Base-by-base conservation (phyloP, 352 stramenopile species). In the Phytopythium oedochilum region DNA sequence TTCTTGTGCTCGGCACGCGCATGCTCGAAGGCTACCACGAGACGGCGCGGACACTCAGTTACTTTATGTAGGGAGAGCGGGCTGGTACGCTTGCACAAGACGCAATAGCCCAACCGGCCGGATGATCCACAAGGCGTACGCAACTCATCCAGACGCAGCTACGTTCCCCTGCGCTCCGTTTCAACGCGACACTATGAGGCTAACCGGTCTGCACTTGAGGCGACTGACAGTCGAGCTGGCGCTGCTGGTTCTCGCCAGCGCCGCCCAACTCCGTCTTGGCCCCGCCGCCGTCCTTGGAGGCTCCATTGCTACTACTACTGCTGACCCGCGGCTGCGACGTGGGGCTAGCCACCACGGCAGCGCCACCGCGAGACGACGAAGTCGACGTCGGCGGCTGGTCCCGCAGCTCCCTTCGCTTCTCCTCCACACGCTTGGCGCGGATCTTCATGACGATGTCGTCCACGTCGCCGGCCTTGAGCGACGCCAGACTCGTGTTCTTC, bases 361-460 rank as follows among this genome's bases (percentile, higher is more conserved):
- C 32, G 15, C 48, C 48, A 15, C 34, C 23, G 15, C 48, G 48
- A 18, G 48, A 55, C 25, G 48, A 55, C 14, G 48, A 32, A 8
- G 48, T 31, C 12, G 48, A 31, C 12, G 48, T 26, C 18, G 31
- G 34, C 31, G 20, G 31, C 14, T 44, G 48, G 48, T 68, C 71
- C 49, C 81, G 53, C 58, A 89, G 62, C 54, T 89, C 77, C 22
- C 74, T 69, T 5, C 78, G 72, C 66, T 89, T 92, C 56, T 94
- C 81, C 18, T 83, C 81, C 4, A 86, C 70, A 26, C 83, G 79
- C 63, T 94, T 94, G 22, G 73, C 74, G 8, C 79, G 83, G 55
- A 94, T 92, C 66, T 88, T 88, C 57, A 73, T 86, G 59, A 92
- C 73, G 58, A 94, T 94, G 43, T 88, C 81, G 39, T 94, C 79